These are phyloP conservation scores for Macrophomina pseudophaseolina DNA, from an alignment of 2,329 filamentous ascomycete species.

Conservation along the genomic window DNA sequence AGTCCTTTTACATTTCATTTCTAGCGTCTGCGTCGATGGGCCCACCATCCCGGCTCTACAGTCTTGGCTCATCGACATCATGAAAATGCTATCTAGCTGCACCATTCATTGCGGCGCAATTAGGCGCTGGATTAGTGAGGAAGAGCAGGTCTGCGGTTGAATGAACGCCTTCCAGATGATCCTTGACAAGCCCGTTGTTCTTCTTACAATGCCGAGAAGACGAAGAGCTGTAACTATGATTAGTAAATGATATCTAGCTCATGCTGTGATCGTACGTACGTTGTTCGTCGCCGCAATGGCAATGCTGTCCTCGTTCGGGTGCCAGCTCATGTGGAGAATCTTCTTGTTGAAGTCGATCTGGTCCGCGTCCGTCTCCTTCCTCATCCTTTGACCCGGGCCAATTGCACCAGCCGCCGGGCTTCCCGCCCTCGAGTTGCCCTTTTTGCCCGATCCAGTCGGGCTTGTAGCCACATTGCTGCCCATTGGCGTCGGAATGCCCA, in stretches of 20 bases:
- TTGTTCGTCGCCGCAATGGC: conserved; percentile 99
- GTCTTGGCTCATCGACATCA: conserved; percentile 28
- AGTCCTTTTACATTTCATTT: conserved; percentile 28
- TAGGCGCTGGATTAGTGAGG: conserved; percentile 27
- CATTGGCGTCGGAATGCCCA: conserved; percentile 96
- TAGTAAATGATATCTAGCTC: conserved; percentile 8
- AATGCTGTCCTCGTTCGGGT: conserved; percentile 99
- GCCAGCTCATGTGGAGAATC: conserved; percentile 99
- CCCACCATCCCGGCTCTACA: conserved; percentile 25
- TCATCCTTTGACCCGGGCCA: conserved; percentile 89
- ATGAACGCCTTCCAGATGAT: conserved; percentile 29
- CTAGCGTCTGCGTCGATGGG: conserved; percentile 25
- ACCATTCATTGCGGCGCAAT: conserved; percentile 25
- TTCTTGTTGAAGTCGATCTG: conserved; percentile 99
- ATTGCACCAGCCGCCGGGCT: conserved; percentile 76
- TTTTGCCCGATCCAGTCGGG: conserved; percentile 80
- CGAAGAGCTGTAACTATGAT: conserved; percentile 54
- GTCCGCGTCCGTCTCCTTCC: conserved; percentile 98
- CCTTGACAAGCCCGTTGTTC: conserved; percentile 17
- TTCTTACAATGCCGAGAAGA: conserved; percentile 59
- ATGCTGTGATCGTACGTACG: conserved; percentile 65
- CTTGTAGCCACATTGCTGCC: conserved; percentile 69
- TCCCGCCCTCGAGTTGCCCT: conserved; percentile 82
- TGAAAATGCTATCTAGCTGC: conserved; percentile 28
- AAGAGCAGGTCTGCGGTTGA: conserved; percentile 5